phyloP scores from a whole-genome alignment of 129 eudicot genomes.

The Centella asiatica region DNA sequence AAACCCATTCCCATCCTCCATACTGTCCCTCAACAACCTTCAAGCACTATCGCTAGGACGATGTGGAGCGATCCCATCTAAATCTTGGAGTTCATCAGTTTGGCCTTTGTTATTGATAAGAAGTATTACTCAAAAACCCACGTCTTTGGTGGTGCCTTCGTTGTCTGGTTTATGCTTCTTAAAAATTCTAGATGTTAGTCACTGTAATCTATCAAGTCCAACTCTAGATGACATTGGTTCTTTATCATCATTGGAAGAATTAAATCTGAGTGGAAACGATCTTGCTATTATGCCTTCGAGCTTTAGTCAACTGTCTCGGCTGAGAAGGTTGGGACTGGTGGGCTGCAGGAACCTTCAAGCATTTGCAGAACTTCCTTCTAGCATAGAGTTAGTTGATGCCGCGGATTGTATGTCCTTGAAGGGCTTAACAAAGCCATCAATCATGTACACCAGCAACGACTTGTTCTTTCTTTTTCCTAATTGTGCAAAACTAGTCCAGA shows the following conservation, averaged over 20 bases:
- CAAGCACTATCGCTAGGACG: slow-evolving; percentile 5
- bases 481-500: slow-evolving; percentile 2
- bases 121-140: slow-evolving; percentile 1
- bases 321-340: slow-evolving; percentile 31
- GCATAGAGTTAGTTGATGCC: slow-evolving; percentile 6
- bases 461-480: slow-evolving; percentile 1
- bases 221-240: slow-evolving; percentile 6
- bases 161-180: slow-evolving; percentile 23
- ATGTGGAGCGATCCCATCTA: slow-evolving; percentile 4
- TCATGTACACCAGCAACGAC: neutral
- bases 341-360: slow-evolving; percentile 35
- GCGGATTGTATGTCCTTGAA: neutral
- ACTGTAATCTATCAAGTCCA: slow-evolving; percentile 20
- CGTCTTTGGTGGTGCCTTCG: slow-evolving; percentile 19
- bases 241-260: slow-evolving; percentile 27
- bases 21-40: neutral
- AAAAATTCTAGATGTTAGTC: slow-evolving; percentile 20
- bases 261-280: slow-evolving; percentile 30
- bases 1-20: slow-evolving; percentile 7
- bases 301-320: slow-evolving; percentile 17
- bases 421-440: neutral
- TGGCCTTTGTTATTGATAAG: slow-evolving; percentile 6
- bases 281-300: slow-evolving; percentile 22
- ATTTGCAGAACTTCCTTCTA: slow-evolving; percentile 37
- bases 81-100: slow-evolving; percentile 12